Conservation (phyloP, 2,329 filamentous ascomycete genomes). For the Colletotrichum siamense region DNA sequence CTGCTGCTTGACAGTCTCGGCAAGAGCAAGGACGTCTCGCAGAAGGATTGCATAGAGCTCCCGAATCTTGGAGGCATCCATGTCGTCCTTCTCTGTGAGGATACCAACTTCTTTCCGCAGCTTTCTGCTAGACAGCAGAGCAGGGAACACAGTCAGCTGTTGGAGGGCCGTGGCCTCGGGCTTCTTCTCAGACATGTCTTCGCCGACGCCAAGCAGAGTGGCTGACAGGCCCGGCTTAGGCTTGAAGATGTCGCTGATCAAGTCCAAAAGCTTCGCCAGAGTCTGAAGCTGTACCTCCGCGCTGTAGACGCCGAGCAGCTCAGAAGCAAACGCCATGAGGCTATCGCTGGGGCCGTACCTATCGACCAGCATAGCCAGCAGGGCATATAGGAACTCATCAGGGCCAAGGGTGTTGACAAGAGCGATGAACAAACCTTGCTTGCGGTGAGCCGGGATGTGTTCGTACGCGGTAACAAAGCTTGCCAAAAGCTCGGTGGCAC, state of each 20-base stretch:
- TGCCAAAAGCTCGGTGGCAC: constrained; percentile 87
- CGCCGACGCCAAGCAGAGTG: constrained; percentile 67
- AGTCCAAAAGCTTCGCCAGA: constrained; percentile 76
- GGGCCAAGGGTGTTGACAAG: constrained; percentile 85
- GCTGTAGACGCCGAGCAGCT: constrained; percentile 75
- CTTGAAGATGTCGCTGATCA: constrained; percentile 78
- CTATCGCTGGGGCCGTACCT: constrained; percentile 80
- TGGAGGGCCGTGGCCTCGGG: constrained; percentile 48
- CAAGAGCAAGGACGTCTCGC: constrained; percentile 69
- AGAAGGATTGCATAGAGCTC: constrained; percentile 73
- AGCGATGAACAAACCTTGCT: constrained; percentile 82
- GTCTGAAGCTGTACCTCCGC: constrained; percentile 80
- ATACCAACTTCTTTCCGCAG: constrained; percentile 61
- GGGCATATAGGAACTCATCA: constrained; percentile 85
- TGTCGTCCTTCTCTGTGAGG: constrained; percentile 66
- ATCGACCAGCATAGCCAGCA: constrained; percentile 90
- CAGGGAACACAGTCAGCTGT: constrained; percentile 62
- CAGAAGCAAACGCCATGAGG: constrained; percentile 75
- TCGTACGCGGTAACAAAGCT: constrained; percentile 97
- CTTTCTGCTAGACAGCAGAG: constrained; percentile 62
- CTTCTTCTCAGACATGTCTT: constrained; percentile 48
- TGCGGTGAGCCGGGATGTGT: constrained; percentile 88
- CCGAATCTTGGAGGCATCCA: constrained; percentile 70
- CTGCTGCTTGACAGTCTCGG: constrained; percentile 65
- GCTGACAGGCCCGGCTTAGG: constrained; percentile 77